These are phyloP conservation scores for Lophiotrema nucula DNA, from an alignment of 495 filamentous ascomycete genomes.

Conservation along the genomic window DNA sequence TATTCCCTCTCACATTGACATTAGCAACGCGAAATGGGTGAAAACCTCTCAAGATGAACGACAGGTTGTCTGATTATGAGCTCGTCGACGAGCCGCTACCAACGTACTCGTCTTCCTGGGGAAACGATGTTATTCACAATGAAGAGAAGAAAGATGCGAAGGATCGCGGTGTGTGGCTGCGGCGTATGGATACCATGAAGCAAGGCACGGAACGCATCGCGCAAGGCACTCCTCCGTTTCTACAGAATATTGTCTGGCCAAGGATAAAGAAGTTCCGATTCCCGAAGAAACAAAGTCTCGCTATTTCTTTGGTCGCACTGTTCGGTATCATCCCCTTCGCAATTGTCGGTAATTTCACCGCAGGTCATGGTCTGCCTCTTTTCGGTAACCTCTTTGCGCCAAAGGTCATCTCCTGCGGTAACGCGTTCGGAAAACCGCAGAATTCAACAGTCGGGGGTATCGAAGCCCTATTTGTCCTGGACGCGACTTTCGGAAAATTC, in stretches of 20 bases:
- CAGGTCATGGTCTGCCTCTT: neutral
- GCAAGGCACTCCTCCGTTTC: neutral
- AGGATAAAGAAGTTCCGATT: neutral
- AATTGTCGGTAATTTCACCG: neutral
- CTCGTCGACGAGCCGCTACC: neutral
- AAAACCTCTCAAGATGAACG: too few species aligned
- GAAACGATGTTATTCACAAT: neutral
- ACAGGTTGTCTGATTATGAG: too few species aligned
- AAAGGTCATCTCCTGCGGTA: neutral
- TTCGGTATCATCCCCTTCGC: neutral
- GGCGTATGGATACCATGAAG: neutral
- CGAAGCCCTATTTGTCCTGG: slow-evolving; percentile 5
- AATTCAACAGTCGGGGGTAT: neutral
- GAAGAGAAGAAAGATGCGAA: neutral
- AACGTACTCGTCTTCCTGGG: neutral
- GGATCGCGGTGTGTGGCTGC: neutral
- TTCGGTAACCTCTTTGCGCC: neutral
- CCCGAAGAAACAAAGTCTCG: neutral
- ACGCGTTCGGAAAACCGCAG: neutral
- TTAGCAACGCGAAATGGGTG: too few species aligned
- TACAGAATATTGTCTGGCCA: neutral
- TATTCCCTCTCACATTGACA: too few species aligned
- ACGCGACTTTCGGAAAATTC: slow-evolving; percentile 6
- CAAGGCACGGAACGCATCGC: neutral
- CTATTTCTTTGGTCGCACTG: neutral